These are phyloP conservation scores for Pyrus bretschneideri DNA, from an alignment of 306 rosid genomes.

Conservation along the genomic window DNA sequence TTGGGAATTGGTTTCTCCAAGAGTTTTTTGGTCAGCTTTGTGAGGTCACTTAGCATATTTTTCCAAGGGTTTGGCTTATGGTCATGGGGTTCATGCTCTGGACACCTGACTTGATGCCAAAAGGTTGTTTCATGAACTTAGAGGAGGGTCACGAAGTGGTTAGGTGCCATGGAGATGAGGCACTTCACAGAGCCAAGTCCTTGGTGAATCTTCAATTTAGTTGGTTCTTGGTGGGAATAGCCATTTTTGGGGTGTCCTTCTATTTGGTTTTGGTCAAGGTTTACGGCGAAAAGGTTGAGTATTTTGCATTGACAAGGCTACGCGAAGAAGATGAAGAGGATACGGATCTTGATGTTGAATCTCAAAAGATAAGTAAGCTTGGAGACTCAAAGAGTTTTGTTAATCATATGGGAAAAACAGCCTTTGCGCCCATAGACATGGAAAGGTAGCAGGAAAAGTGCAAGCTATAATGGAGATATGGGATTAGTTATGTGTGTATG, in stretches of 20 bases:
- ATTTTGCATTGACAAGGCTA: slow-evolving; percentile 33
- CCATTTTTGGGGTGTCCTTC: slow-evolving; percentile 31
- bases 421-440: slow-evolving; percentile 28
- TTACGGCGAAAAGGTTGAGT: slow-evolving; percentile 25
- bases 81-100: slow-evolving; percentile 65
- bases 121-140: slow-evolving; percentile 52
- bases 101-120: slow-evolving; percentile 51
- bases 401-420: slow-evolving; percentile 30
- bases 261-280: slow-evolving; percentile 37
- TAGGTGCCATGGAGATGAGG: slow-evolving; percentile 30
- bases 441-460: slow-evolving; percentile 35
- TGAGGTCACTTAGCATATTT: slow-evolving; percentile 47
- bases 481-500: slow-evolving; percentile 8
- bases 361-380: slow-evolving; percentile 29
- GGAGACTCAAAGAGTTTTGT: slow-evolving; percentile 34
- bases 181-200: slow-evolving; percentile 58
- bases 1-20: slow-evolving; percentile 41
- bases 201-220: slow-evolving; percentile 63
- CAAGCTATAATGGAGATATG: background rate
- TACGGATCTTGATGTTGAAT: slow-evolving; percentile 41
- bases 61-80: slow-evolving; percentile 75
- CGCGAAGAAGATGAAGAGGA: slow-evolving; percentile 30
- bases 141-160: slow-evolving; percentile 68
- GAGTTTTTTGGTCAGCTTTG: slow-evolving; percentile 55
- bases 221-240: slow-evolving; percentile 43